Evolutionary conservation across 148 eudicot species (phyloP).

Genomic region (Hydrangea macrophylla): DNA sequence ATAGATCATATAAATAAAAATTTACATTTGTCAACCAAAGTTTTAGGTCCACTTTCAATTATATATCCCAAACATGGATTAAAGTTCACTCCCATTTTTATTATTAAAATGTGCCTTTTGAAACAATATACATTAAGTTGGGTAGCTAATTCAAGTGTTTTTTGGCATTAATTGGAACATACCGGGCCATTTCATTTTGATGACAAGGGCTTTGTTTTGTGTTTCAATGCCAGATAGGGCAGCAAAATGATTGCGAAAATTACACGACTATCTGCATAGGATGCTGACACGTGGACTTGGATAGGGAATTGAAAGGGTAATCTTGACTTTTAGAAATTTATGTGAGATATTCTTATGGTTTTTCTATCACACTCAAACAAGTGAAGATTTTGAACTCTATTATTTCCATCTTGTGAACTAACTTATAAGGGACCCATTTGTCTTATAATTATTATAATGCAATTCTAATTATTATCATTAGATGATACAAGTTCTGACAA

Average conservation of each 20-base stretch:
- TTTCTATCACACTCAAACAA: not conserved
- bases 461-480: slow-evolving; percentile 16
- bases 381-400: not conserved
- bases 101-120: too few species aligned
- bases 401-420: slow-evolving; percentile 2
- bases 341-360: not conserved
- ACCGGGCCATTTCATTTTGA: too few species aligned
- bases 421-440: slow-evolving; percentile 2
- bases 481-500: slow-evolving; percentile 14
- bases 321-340: not conserved
- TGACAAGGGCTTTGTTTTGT: not conserved
- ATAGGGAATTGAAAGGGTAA: not conserved
- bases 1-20: too few species aligned
- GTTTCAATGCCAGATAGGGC: slow-evolving; percentile 4
- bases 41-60: too few species aligned
- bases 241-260: not conserved
- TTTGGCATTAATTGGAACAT: too few species aligned
- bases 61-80: too few species aligned
- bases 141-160: too few species aligned
- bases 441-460: slow-evolving; percentile 8
- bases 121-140: too few species aligned
- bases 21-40: too few species aligned
- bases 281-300: not conserved
- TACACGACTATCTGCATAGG: not conserved
- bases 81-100: too few species aligned